Conservation (phyloP, 2,329 filamentous ascomycete species). For the Helotiales sp. region DNA sequence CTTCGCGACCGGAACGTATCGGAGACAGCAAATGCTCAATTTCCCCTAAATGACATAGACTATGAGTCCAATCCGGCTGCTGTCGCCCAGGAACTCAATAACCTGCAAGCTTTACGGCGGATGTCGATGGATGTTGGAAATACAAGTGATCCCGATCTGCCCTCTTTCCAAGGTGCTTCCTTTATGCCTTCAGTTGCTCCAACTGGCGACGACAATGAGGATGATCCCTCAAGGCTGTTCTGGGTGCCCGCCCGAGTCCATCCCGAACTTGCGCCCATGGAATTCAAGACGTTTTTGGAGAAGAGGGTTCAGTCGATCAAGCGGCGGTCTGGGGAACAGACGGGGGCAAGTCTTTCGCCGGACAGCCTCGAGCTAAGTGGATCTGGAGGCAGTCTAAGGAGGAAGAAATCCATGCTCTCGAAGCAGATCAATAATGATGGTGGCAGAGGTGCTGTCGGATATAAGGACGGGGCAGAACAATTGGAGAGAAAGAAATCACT, state of each 20-base stretch:
- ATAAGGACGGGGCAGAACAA: conserved; percentile 80
- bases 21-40: conserved; percentile 58
- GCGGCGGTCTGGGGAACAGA: conserved; percentile 75
- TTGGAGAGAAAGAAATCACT: conserved; percentile 72
- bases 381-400: conserved; percentile 62
- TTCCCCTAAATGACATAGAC: conserved; percentile 70
- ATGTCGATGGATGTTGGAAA: conserved; percentile 77
- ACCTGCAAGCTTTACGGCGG: conserved; percentile 69
- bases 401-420: conserved; percentile 96
- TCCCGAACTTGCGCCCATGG: conserved; percentile 89
- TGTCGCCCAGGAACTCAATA: conserved; percentile 71
- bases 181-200: conserved; percentile 72
- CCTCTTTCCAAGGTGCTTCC: conserved; percentile 66
- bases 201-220: conserved; percentile 73
- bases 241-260: conserved; percentile 96
- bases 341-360: conserved; percentile 60
- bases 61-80: conserved; percentile 73
- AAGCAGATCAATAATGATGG: conserved; percentile 79
- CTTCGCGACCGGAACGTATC: conserved; percentile 37
- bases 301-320: conserved; percentile 89
- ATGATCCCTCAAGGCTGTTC: conserved; percentile 83
- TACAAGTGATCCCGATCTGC: conserved; percentile 68
- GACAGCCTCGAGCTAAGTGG: conserved; percentile 53
- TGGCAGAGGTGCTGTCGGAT: conserved; percentile 58
- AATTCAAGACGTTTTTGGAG: conserved; percentile 96